Conservation (phyloP, 345 rosid species). For the Acer saccharum region DNA sequence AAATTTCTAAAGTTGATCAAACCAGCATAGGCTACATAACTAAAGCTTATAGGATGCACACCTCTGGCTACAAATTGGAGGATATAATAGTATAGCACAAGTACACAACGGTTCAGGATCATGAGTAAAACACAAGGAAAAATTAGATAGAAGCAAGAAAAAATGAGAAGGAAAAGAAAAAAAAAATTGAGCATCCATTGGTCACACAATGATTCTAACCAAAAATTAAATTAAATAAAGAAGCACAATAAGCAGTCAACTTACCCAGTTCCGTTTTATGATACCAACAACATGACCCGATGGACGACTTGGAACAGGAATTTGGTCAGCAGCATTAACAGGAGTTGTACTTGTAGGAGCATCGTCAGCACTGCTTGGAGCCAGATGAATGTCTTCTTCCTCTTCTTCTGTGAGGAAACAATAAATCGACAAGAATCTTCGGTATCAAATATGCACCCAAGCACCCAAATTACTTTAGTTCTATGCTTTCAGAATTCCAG, state of each 20-base stretch:
- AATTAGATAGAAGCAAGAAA: neutral
- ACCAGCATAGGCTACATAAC: neutral
- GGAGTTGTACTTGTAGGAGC: constrained; percentile 80
- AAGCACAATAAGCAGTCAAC: constrained; percentile 31
- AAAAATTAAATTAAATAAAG: constrained; percentile 12
- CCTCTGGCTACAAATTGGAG: neutral
- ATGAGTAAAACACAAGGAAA: neutral
- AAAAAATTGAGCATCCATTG: neutral
- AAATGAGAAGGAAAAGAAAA: neutral
- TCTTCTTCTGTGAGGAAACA: constrained; percentile 58
- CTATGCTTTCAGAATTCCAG: neutral
- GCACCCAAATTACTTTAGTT: neutral
- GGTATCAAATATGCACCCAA: constrained; percentile 2
- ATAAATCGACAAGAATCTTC: constrained; percentile 16
- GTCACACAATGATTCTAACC: neutral
- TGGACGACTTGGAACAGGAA: constrained; percentile 54
- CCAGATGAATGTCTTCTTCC: constrained; percentile 78
- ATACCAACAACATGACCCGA: constrained; percentile 88
- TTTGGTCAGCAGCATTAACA: constrained; percentile 39
- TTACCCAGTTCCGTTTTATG: constrained; percentile 98
- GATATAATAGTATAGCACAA: neutral
- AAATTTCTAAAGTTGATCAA: neutral
- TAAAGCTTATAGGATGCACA: neutral
- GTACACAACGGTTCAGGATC: neutral
- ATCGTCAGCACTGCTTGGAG: constrained; percentile 91